Evolutionary conservation across 148 eudicot species (phyloP).

Genomic region (Cornus kousa): DNA sequence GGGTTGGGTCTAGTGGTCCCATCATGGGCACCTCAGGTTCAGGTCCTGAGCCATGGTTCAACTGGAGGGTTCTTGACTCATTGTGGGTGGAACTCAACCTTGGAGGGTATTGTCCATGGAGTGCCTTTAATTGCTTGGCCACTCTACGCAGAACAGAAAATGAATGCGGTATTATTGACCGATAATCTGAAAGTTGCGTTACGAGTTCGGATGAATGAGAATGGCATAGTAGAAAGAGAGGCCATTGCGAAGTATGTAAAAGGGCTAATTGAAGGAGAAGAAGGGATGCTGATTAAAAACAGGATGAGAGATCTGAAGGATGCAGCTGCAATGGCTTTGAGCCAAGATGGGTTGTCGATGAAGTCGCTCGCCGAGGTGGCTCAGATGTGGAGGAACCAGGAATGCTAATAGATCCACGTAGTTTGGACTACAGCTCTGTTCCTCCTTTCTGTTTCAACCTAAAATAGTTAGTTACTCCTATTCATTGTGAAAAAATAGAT

Average conservation of each 20-base stretch:
- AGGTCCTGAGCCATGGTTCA: not conserved
- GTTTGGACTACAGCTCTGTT: too few relatives aligned
- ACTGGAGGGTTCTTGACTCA: not conserved
- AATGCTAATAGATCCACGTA: too few relatives aligned
- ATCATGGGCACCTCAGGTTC: not conserved
- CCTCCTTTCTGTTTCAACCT: too few relatives aligned
- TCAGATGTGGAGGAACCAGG: not conserved
- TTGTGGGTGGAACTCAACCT: not conserved
- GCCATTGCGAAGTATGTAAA: not conserved
- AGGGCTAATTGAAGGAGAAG: not conserved
- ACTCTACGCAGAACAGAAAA: not conserved
- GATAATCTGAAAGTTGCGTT: not conserved
- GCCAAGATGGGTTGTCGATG: not conserved
- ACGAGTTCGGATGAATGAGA: not conserved
- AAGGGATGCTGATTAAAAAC: not conserved
- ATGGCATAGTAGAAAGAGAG: not conserved
- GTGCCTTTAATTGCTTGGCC: not conserved
- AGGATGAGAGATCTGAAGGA: not conserved
- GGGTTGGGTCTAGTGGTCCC: not conserved
- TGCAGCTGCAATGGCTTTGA: not conserved
- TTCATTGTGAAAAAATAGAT: too few relatives aligned
- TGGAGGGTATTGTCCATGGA: not conserved
- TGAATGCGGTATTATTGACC: not conserved
- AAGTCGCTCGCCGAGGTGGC: not conserved
- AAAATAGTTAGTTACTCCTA: too few relatives aligned